Evolutionary conservation across 2,329 filamentous ascomycete genomes (phyloP), one percentile per base, ranked within the genome.

Genomic region (Trichoderma sp.): DNA sequence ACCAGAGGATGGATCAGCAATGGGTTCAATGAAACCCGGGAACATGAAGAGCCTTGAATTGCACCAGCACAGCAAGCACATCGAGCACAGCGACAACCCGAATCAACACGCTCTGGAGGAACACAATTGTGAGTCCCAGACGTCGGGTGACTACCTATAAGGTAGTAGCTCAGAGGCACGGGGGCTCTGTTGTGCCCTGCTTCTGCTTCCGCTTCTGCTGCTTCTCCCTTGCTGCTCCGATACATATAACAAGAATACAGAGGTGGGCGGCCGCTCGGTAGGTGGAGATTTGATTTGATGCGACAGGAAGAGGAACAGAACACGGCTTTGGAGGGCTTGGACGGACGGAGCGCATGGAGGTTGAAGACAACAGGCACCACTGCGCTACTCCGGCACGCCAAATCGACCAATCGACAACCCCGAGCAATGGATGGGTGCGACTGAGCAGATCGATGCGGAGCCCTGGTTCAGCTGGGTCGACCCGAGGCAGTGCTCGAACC

Each of bases 401-500:
- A 39, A 19, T 9, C 43, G 15, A 45, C 43, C 19, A 21, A 39
- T 39, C 34, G 34, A 39, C 34, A 39, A 4, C 34, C 34, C 34
- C 34, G 34, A 14, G 34, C 34, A 30, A 30, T 30, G 30, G 14
- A 39, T 39, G 34, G 12, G 34, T 39, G 34, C 34, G 34, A 39
- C 34, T 12, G 34, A 39, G 34, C 34, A 39, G 34, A 39, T 39
- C 34, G 34, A 39, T 39, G 34, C 34, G 34, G 34, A 39, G 24
- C 19, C 45, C 57, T 51, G 21, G 57, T n/a, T 26, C 57, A 60
- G 57, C 57, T 43, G 57, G 41, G 30, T 19, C 48, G 57, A 60
- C 50, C 45, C 45, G 58, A 62, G 58, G 58, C 58, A 52, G 58
- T 62, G 58, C 58, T 52, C 54, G 48, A 39, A 39, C 34, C 5